phyloP scores from a whole-genome alignment of 1,284 basidiomycete genomes.

The Blastosporella zonata region DNA sequence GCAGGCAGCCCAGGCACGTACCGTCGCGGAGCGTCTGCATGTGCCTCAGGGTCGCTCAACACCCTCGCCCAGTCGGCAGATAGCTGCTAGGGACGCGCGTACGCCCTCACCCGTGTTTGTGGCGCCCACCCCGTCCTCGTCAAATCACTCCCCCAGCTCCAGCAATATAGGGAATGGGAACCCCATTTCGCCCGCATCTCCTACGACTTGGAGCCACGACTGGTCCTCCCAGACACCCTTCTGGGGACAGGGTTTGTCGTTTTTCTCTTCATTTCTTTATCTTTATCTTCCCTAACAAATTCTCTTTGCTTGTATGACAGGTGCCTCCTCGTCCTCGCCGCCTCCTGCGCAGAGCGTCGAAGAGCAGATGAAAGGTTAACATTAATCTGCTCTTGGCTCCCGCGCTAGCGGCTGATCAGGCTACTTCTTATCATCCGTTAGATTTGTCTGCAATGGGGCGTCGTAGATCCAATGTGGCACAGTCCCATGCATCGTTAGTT shows the following conservation, averaged over 20 bases:
- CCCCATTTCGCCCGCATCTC: conserved; percentile 19
- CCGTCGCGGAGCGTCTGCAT: conserved; percentile 65
- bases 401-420: background rate
- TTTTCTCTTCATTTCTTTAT: background rate
- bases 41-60: conserved; percentile 43
- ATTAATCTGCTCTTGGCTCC: background rate
- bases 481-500: conserved; percentile 3
- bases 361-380: conserved; percentile 20
- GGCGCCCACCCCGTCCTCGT: background rate
- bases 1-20: conserved; percentile 61
- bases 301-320: background rate
- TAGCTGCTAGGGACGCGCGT: background rate
- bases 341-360: conserved; percentile 11
- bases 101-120: background rate
- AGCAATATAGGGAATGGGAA: conserved; percentile 2
- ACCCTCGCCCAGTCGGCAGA: conserved; percentile 21
- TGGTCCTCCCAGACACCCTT: conserved; percentile 21
- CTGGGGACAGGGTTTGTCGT: conserved; percentile 20
- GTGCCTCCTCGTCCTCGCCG: conserved; percentile 9
- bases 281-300: background rate
- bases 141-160: background rate
- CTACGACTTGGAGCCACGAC: conserved; percentile 21
- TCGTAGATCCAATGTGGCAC: conserved; percentile 6
- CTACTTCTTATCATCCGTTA: background rate
- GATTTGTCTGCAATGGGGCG: conserved; percentile 20